Evolutionary conservation across 495 filamentous ascomycete genomes (phyloP), one percentile per base, ranked within the genome.

Genomic region (Emericellopsis terricola): DNA sequence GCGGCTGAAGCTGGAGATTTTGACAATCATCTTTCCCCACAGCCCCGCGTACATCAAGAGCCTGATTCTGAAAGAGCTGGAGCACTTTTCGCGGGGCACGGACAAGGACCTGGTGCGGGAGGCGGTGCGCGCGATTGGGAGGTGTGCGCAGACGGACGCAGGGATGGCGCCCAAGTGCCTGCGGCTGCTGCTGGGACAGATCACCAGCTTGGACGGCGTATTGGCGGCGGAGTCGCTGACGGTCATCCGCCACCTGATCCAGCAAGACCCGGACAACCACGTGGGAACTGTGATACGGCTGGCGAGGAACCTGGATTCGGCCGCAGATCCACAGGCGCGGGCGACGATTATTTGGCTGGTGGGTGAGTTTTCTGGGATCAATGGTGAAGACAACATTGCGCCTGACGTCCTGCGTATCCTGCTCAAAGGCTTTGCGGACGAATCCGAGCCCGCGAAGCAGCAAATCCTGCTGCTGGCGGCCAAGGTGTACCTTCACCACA

Each of bases 301-400:
- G n/a, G 87, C 91, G 6, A 92, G 84, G 50, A 78, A 91, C 41
- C 69, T 97, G 5, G 85, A 94, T 38, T 73, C 73, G 3, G 78
- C 80, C 7, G 84, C 75, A 2, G 81, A 82, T 37, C 71, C 89
- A 4, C 75, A 79, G 35, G 91, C 89, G 3, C 65, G 89, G 36
- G 87, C 91, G 10, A 87, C 76, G 20, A 94, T 96, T 39, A 81
- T 96, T 42, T 97, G 89, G 89, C 73, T 97, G 3, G 86, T 97
- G 0, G 89, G 89, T 33, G 89, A 97, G 54, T 96, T 83, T 45
- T 71, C 89, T 1, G 81, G 81, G 0, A 44, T 76, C 8, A 74
- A 86, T 38, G 65, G 73, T 2, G 76, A 79, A 41, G 69, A 81
- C 34, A 91, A 89, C 47, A 81, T 97, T 38, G 89, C 91, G 0